phyloP scores from a whole-genome alignment of 2,329 filamentous ascomycete species.

The Sclerotinia sclerotiorum region DNA sequence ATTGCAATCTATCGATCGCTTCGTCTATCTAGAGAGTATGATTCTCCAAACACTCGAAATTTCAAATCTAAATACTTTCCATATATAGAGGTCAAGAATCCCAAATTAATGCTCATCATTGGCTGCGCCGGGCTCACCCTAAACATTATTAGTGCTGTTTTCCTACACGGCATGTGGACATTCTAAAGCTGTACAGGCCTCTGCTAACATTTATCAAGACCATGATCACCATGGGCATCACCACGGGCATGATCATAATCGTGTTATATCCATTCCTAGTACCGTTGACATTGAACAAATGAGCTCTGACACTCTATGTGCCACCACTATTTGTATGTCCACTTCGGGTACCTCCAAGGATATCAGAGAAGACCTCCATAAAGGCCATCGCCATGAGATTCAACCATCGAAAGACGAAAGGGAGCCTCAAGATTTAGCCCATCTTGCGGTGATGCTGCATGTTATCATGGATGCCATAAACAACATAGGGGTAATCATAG shows the following conservation, averaged over 20 bases:
- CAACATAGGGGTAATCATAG: slow-evolving; percentile 72
- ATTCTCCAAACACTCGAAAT: slow-evolving; percentile 13
- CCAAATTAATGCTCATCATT: slow-evolving; percentile 66
- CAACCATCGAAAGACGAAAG: slow-evolving; percentile 33
- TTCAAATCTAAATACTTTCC: neutral
- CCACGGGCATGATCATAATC: slow-evolving; percentile 13
- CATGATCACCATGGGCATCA: slow-evolving; percentile 27
- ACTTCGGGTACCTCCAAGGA: neutral
- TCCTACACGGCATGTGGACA: slow-evolving; percentile 58
- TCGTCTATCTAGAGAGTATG: slow-evolving; percentile 56
- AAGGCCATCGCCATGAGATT: slow-evolving; percentile 51
- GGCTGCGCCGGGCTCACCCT: slow-evolving; percentile 65
- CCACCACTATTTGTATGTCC: neutral
- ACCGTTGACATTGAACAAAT: slow-evolving; percentile 20
- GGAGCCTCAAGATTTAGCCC: slow-evolving; percentile 61
- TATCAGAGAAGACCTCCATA: slow-evolving; percentile 42
- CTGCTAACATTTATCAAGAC: slow-evolving; percentile 17
- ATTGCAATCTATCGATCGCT: slow-evolving; percentile 71
- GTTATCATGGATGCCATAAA: slow-evolving; percentile 72
- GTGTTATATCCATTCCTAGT: neutral
- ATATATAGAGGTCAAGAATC: slow-evolving; percentile 58
- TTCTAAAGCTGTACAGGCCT: neutral
- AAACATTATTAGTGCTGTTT: slow-evolving; percentile 64
- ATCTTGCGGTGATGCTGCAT: slow-evolving; percentile 69
- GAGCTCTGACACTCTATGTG: slow-evolving; percentile 19